phyloP scores from a whole-genome alignment of 768 basidiomycete species.

The Boletus sp. region DNA sequence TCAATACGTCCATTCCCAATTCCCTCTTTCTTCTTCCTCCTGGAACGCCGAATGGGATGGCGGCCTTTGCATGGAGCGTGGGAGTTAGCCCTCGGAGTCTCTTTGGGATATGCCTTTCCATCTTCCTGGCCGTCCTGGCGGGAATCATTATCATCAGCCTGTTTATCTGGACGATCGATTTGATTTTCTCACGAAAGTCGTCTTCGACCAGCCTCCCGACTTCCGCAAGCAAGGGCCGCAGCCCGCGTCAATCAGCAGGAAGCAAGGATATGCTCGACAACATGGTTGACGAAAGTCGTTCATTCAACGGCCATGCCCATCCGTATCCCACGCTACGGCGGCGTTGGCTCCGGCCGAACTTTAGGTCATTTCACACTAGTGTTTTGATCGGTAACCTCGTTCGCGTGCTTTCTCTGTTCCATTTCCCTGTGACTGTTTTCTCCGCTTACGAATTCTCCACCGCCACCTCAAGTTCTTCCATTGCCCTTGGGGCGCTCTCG shows the following conservation, averaged over 20 bases:
- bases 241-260: conserved; percentile 40
- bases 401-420: conserved; percentile 87
- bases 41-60: conserved; percentile 61
- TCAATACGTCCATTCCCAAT: conserved; percentile 67
- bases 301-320: conserved; percentile 25
- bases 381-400: conserved; percentile 88
- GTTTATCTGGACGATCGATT: conserved; percentile 72
- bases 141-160: conserved; percentile 67
- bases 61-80: conserved; percentile 79
- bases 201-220: conserved; percentile 15
- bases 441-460: conserved; percentile 64
- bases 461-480: conserved; percentile 50
- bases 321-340: conserved; percentile 26
- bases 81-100: conserved; percentile 81
- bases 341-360: conserved; percentile 45
- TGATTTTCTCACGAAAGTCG: conserved; percentile 35
- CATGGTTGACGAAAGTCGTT: conserved; percentile 29
- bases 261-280: conserved; percentile 53
- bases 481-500: conserved; percentile 76
- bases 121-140: conserved; percentile 79
- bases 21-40: conserved; percentile 67
- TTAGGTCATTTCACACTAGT: conserved; percentile 77
- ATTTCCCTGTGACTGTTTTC: conserved; percentile 91
- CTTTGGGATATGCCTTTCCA: conserved; percentile 73
- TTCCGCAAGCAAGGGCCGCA: conserved; percentile 29